Evolutionary conservation across 2,329 filamentous ascomycete species (phyloP).

Genomic region (Orbilia quercus): DNA sequence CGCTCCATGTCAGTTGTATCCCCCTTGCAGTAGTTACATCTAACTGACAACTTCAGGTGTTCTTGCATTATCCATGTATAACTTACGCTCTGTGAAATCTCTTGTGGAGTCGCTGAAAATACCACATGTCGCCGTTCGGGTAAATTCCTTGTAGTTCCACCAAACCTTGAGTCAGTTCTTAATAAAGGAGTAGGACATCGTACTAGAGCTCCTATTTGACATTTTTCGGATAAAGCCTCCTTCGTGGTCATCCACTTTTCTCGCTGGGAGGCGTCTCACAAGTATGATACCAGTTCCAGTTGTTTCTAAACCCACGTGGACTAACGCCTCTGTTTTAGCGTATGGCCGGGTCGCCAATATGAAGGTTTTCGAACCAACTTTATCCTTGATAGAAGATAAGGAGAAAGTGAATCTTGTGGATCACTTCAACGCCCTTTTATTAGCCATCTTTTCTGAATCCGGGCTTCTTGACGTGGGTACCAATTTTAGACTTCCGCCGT

Average conservation of each 20-base stretch:
- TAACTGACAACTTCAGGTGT: conserved; percentile 67
- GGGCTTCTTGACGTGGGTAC: conserved; percentile 71
- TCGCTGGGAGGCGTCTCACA: conserved; percentile 89
- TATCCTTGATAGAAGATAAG: conserved; percentile 72
- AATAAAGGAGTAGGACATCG: conserved; percentile 73
- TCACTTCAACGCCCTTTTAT: conserved; percentile 89
- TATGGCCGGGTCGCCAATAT: conserved; percentile 94
- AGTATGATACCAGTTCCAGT: conserved; percentile 63
- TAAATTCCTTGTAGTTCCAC: conserved; percentile 28
- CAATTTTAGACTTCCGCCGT: not conserved
- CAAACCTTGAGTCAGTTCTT: conserved; percentile 61
- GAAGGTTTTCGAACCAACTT: conserved; percentile 68
- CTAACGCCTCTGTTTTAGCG: conserved; percentile 62
- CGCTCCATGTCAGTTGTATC: conserved; percentile 9
- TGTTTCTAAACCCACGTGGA: not conserved
- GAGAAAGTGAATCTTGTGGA: conserved; percentile 87
- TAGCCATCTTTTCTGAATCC: conserved; percentile 85
- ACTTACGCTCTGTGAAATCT: conserved; percentile 84
- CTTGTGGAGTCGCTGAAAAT: conserved; percentile 73
- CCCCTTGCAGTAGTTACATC: not conserved
- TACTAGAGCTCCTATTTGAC: conserved; percentile 87
- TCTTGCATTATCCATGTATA: conserved; percentile 86
- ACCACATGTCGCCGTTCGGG: conserved; percentile 59
- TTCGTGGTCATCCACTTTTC: conserved; percentile 93
- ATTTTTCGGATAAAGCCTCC: conserved; percentile 89